phyloP scores from a whole-genome alignment of 345 rosid species.

The Moricandia arvensis region DNA sequence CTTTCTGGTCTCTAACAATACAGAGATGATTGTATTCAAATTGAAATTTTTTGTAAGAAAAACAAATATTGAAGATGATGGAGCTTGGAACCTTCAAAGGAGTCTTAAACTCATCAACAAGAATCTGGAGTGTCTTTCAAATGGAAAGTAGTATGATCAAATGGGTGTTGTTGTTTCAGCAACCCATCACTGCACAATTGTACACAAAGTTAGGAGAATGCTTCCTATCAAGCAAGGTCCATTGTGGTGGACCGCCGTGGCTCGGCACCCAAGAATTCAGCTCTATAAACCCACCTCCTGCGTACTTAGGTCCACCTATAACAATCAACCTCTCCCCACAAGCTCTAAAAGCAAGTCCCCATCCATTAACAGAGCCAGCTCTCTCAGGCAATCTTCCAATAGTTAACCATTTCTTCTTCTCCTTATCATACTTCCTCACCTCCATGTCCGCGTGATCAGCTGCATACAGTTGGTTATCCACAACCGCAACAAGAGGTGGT shows the following conservation, averaged over 20 bases:
- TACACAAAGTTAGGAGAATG: slow-evolving; percentile 81
- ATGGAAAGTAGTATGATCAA: slow-evolving; percentile 16
- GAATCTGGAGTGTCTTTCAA: slow-evolving; percentile 29
- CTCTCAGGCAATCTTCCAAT: slow-evolving; percentile 82
- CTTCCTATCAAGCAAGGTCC: slow-evolving; percentile 76
- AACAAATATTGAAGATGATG: slow-evolving; percentile 22
- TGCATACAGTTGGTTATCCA: slow-evolving; percentile 70
- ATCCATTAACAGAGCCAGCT: slow-evolving; percentile 82
- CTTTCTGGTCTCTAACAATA: slow-evolving; percentile 33
- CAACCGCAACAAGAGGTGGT: slow-evolving; percentile 88
- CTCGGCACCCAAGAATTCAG: slow-evolving; percentile 84
- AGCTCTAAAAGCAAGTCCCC: slow-evolving; percentile 96
- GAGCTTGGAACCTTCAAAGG: slow-evolving; percentile 26
- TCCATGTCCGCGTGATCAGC: slow-evolving; percentile 85
- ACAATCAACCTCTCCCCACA: slow-evolving; percentile 83
- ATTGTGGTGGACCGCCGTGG: slow-evolving; percentile 74
- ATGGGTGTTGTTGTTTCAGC: slow-evolving; percentile 46
- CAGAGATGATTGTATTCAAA: slow-evolving; percentile 34
- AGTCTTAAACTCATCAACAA: slow-evolving; percentile 22
- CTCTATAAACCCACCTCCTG: slow-evolving; percentile 80
- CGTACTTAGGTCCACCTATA: slow-evolving; percentile 74
- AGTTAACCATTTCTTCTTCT: slow-evolving; percentile 50
- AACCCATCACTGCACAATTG: slow-evolving; percentile 97
- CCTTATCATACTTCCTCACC: slow-evolving; percentile 72
- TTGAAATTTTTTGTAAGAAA: slow-evolving; percentile 24